Evolutionary conservation across 1,284 basidiomycete species (phyloP).

Genomic region (Malassezia sympodialis): DNA sequence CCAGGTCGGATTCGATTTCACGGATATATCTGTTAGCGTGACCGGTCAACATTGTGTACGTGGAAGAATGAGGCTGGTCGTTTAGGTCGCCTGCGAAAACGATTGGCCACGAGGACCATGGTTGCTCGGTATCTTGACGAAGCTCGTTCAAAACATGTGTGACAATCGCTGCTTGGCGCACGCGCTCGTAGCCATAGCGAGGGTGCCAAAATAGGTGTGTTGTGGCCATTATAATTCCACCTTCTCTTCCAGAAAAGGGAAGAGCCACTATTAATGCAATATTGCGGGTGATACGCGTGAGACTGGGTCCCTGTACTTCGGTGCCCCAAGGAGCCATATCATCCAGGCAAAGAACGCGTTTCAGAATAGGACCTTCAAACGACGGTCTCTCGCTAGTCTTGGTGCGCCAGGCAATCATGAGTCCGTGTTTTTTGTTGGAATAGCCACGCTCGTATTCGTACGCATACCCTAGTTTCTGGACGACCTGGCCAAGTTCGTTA

Average conservation of each 20-base stretch:
- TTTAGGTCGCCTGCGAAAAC: conserved; percentile 88
- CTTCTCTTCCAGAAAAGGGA: conserved; percentile 1
- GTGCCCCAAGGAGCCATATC: background rate
- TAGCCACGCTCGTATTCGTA: conserved; percentile 43
- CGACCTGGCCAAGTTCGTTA: conserved; percentile 33
- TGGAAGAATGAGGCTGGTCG: conserved; percentile 71
- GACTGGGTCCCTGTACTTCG: conserved; percentile 30
- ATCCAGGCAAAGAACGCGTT: background rate
- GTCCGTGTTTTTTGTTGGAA: conserved; percentile 40
- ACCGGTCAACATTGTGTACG: conserved; percentile 64
- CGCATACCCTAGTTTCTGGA: conserved; percentile 28
- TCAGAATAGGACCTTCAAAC: background rate
- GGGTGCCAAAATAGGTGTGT: conserved; percentile 93
- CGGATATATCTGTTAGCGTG: conserved; percentile 51
- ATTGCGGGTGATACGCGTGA: conserved; percentile 20
- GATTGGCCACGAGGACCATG: conserved; percentile 60
- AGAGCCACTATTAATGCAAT: conserved; percentile 26
- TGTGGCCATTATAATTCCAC: conserved; percentile 65
- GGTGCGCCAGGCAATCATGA: conserved; percentile 37
- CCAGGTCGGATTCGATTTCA: conserved; percentile 55
- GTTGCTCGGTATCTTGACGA: conserved; percentile 49
- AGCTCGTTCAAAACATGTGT: conserved; percentile 60
- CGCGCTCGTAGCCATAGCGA: conserved; percentile 64
- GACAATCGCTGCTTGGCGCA: conserved; percentile 57
- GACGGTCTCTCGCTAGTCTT: background rate